Evolutionary conservation across 2,329 filamentous ascomycete species (phyloP), one percentile per base, ranked within the genome.

Genomic region (Zopfia rhizophila): DNA sequence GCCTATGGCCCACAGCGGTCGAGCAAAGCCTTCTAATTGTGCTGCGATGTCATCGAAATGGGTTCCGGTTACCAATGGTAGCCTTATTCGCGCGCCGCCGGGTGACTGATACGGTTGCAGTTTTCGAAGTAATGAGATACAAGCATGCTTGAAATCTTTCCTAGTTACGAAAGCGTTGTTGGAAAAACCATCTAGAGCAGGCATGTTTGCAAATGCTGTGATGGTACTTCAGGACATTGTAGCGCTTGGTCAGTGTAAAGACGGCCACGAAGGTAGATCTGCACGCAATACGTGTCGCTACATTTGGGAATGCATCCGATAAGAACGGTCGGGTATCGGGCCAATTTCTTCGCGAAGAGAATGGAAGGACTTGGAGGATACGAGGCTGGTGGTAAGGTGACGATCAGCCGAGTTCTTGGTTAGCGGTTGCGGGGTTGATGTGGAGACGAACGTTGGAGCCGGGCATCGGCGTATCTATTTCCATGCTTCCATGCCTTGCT

Each of bases 11-110:
- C 66, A 70, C 24, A 70, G 39, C 0, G 66, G 58, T 5, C 66
- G 66, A 2, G 66, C 66, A 40, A 51, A 70, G 6, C 66, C 66
- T 54, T 70, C 66, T 3, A 70, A 58, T 35, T 70, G 65, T 4
- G 66, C 66, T 7, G 66, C 66, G 17, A 66, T 51, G 31, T 70
- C 65, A 44, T 70, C 66, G 13, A 70, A 70, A 38, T 70, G 66
- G 2, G 66, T 70, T 8, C 66, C 66, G 7, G 63, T 70, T 11
- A 48, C 53, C 11, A 70, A 38, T 3, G 65, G 61, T 1, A 70
- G 60, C 38, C 42, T 60, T 23, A 70, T 65, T 4, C 66, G 56
- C 6, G 66, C 66, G 22, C 66, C 63, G n/a, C 58, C 56, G 1
- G 56, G 43, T 3, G 65, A 68, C 13, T 68, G 66, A 10, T 68